Base-by-base conservation (phyloP, 768 basidiomycete genomes). In the Jaapia argillacea region DNA sequence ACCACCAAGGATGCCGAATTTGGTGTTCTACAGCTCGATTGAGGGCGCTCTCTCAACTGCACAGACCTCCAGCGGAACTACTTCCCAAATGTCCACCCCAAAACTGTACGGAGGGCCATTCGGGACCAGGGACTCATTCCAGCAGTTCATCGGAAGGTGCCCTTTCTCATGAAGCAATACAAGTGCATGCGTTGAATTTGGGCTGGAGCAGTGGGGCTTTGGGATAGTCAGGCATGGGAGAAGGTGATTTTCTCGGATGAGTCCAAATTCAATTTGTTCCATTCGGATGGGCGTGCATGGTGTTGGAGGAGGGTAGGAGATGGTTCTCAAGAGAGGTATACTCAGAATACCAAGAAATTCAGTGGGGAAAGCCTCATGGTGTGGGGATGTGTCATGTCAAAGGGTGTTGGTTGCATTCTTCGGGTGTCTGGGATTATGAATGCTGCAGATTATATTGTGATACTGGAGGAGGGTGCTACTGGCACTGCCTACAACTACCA, bases 391-490 rank as follows among this genome's bases (percentile, higher is more conserved):
- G n/a, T n/a, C n/a, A 25, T 42, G 24, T 10, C 28, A 25, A 27
- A 42, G 41, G 24, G 28, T 18, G 31, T 56, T 4, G 62, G 64
- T 1, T 35, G 46, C 2, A 50, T 66, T 43, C 45, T 50, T 13
- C 47, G 51, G 33, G 59, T 68, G 42, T 51, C 60, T 16, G 65
- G 65, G 12, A 60, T 48, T 40, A 54, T 67, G 50, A 53, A 60
- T 39, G 42, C 33, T 4, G 31, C 23, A 10, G 41, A 53, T 28
- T 66, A 62, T 44, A 6, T 42, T 25, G 16, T 60, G 6, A 65
- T 66, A 14, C 45, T 65, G 12, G 35, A 62, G 28, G 47, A 62
- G 6, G 41, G 54, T 14, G 42, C 58, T 37, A 47, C 64, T 3
- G 59, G 62, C 24, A 58, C 51, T 36, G 45, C 57, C 23, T 4